These are phyloP conservation scores for Rhamnella rubrinervis DNA, from an alignment of 331 rosid genomes.

Conservation along the genomic window DNA sequence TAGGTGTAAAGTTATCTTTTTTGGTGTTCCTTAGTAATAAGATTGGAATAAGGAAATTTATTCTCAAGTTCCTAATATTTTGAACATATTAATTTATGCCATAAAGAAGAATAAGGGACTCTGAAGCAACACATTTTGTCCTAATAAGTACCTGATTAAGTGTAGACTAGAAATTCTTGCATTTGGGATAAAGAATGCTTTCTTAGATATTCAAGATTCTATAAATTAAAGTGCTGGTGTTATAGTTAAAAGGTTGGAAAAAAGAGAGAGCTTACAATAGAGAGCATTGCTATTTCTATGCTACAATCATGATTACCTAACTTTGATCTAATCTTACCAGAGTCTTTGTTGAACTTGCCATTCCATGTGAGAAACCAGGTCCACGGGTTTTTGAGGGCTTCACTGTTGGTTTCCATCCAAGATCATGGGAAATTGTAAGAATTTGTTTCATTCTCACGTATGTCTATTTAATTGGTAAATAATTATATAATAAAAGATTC, in stretches of 20 bases:
- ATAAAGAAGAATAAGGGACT: too few relatives aligned
- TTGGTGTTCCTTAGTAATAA: neutral
- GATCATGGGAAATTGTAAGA: conserved; percentile 96
- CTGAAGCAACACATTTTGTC: too few relatives aligned
- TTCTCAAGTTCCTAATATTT: neutral
- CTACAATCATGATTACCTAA: neutral
- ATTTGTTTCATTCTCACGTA: conserved; percentile 22
- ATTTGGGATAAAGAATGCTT: too few relatives aligned
- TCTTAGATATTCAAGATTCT: too few relatives aligned
- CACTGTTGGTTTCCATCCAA: conserved; percentile 94
- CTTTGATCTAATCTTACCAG: conserved; percentile 48
- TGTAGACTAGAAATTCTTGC: too few relatives aligned
- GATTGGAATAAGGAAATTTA: neutral
- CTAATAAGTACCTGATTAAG: too few relatives aligned
- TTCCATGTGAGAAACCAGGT: conserved; percentile 74
- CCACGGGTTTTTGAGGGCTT: conserved; percentile 81
- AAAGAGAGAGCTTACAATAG: neutral
- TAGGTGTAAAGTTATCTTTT: neutral
- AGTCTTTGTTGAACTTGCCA: conserved; percentile 74
- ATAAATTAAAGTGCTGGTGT: too few relatives aligned
- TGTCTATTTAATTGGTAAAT: conserved; percentile 14
- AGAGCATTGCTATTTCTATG: neutral
- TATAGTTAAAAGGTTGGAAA: too few relatives aligned
- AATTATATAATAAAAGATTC: neutral
- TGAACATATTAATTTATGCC: too few relatives aligned